Evolutionary conservation across 2,329 filamentous ascomycete genomes (phyloP), one percentile per base, ranked within the genome.

Genomic region (Dactylella cylindrospora): DNA sequence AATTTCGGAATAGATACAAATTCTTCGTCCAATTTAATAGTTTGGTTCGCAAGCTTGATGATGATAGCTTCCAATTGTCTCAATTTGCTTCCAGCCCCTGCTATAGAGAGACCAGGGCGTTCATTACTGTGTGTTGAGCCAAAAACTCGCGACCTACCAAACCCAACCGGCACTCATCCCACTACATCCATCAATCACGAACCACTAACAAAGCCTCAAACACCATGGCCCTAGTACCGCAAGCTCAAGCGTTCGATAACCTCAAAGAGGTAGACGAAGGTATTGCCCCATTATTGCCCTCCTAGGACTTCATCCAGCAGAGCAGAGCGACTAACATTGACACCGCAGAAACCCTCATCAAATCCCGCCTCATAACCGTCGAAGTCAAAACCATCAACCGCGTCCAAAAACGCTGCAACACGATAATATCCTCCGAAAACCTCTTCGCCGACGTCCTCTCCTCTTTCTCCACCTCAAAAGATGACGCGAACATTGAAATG

Each of bases 381-480:
- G 68, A 69, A 55, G 55, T 67, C 23, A 67, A 67, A 12, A 67
- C 68, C 26, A 67, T 67, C 62, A 64, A 64, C 35, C 68, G 68
- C 39, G 38, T 69, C 38, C 33, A 62, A 23, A 69, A 68, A 60
- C 66, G 68, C 29, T 67, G 65, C 43, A 53, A 53, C 47, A 44
- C 46, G 22, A 46, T 61, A 8, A 29, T 52, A 10, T 36, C 43
- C 12, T 28, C 55, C 36, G 55, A 61, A 32, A 61, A 65, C 45
- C 38, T 51, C 38, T 23, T 59, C 64, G 28, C 46, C 45, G 17
- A 54, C 28, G 26, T 45, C 40, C 41, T 57, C 44, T 31, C 31
- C 39, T 13, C 23, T 4, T 51, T 23, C 10, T 12, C 25, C 10
- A 20, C 19, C 6, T 38, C 47, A 2, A 47, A 52, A 36, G 47